Evolutionary conservation across 2,329 filamentous ascomycete species (phyloP).

Genomic region (Reticulascus tulasneorum): DNA sequence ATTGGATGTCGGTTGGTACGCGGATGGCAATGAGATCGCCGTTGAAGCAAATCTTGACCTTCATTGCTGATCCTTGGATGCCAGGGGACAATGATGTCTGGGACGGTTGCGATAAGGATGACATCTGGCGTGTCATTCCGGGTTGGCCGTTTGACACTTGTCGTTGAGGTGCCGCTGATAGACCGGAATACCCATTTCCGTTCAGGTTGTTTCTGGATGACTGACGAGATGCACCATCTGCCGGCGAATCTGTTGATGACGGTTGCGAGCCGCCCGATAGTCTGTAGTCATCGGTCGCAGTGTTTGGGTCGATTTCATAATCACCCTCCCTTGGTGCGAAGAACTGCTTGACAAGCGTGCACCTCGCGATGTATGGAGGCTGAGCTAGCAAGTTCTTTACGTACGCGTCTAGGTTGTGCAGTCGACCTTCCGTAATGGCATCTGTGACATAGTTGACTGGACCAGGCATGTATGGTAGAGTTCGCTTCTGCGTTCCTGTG

Average conservation of each 20-base stretch:
- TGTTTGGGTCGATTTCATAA: slow-evolving; percentile 80
- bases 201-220: slow-evolving; percentile 63
- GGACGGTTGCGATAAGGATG: slow-evolving; percentile 47
- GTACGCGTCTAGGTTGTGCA: slow-evolving; percentile 91
- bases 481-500: slow-evolving; percentile 71
- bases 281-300: slow-evolving; percentile 63
- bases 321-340: slow-evolving; percentile 88
- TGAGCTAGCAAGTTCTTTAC: slow-evolving; percentile 86
- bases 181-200: slow-evolving; percentile 48
- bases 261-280: slow-evolving; percentile 67
- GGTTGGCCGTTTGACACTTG: slow-evolving; percentile 28
- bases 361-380: slow-evolving; percentile 78
- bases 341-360: slow-evolving; percentile 81
- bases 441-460: slow-evolving; percentile 98
- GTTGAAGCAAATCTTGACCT: slow-evolving; percentile 93
- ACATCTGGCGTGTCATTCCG: slow-evolving; percentile 39
- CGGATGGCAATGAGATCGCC: slow-evolving; percentile 89
- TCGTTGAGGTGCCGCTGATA: slow-evolving; percentile 46
- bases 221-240: slow-evolving; percentile 58
- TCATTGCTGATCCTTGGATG: slow-evolving; percentile 59
- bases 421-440: slow-evolving; percentile 86
- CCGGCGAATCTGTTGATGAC: slow-evolving; percentile 60
- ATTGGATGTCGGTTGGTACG: slow-evolving; percentile 76
- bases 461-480: slow-evolving; percentile 94
- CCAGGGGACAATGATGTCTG: slow-evolving; percentile 53